Base-by-base conservation (phyloP, 208 protist genomes). In the Borovskyia barvae region DNA sequence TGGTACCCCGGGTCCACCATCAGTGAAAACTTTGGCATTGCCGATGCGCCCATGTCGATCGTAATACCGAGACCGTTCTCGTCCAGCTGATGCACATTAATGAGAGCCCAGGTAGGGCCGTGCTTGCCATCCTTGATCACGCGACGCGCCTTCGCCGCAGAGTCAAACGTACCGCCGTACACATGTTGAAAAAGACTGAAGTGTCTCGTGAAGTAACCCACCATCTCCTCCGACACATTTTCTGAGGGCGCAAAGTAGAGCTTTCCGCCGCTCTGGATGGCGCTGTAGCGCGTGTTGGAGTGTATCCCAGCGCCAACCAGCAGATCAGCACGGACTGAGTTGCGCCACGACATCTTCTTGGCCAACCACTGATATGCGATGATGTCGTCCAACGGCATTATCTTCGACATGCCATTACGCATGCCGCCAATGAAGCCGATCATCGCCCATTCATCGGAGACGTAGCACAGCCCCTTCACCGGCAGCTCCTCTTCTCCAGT, bases 141-240 rank as follows among this genome's bases (percentile, higher is more conserved):
- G 52, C 54, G 9, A 28, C 64, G 22, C 32, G 69, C 73, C 26
- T 65, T 68, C 24, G 25, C 54, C 0, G 54, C 64, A 5, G 33
- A 72, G 47, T 55, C 41, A 48, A 82, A 75, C 9, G 61, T 70
- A 15, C 63, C 68, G 17, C 50, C 35, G 51, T 70, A 77, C 5
- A 85, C 71, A 45, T 77, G 81, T 25, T 57, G 60, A 19, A 88
- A 77, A 6, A 88, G 36, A 11, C 24, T 48, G 3, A 60, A 77
- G 14, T 8, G 39, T 11, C 0, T 26, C 45, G 43, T 67, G 11
- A 85, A 56, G 40, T 66, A 39, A n/a, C 14, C 20, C 9, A 82
- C 54, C 47, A 85, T 28, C 19, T 64, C 65, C 12, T 51, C 22
- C 24, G 77, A 66, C n/a, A 63, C 45, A 15, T 50, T 45, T 4